phyloP scores from a whole-genome alignment of 2,329 filamentous ascomycete genomes.

The Penicillium sp. region DNA sequence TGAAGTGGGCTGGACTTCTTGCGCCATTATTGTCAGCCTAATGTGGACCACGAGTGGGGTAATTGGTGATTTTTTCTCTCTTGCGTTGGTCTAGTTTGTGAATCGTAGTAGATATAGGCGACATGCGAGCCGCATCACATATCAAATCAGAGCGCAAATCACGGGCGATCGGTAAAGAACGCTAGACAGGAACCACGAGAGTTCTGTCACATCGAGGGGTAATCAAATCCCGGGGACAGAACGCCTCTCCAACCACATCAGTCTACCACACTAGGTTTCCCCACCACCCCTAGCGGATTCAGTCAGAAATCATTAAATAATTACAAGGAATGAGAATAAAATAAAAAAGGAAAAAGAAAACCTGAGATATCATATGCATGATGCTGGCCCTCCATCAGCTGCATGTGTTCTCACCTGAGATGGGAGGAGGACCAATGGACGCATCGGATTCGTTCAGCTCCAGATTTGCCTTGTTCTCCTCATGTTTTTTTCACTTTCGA shows the following conservation, averaged over 20 bases:
- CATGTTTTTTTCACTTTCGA: background rate
- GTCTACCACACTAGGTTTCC: background rate
- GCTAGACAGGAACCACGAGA: constrained; percentile 1
- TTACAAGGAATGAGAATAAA: background rate
- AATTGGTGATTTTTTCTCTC: background rate
- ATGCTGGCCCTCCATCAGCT: constrained; percentile 1
- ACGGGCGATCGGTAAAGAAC: background rate
- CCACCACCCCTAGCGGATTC: constrained; percentile 1
- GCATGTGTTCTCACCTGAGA: background rate
- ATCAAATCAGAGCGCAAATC: background rate
- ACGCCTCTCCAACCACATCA: background rate
- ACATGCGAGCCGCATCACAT: constrained; percentile 13
- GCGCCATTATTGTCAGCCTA: constrained; percentile 1
- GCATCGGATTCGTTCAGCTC: background rate
- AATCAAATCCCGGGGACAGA: constrained; percentile 2
- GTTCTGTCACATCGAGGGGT: constrained; percentile 10
- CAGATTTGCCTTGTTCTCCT: background rate
- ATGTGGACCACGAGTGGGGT: constrained; percentile 4
- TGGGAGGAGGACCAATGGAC: background rate
- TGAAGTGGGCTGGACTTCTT: constrained; percentile 3
- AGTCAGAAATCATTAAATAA: background rate
- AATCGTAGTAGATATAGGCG: constrained; percentile 3
- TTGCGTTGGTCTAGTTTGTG: constrained; percentile 2
- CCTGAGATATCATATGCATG: constrained; percentile 37
- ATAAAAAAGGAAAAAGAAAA: background rate